Evolutionary conservation across 768 basidiomycete genomes (phyloP), one percentile per base, ranked within the genome.

Genomic region (Clathrus columnatus): DNA sequence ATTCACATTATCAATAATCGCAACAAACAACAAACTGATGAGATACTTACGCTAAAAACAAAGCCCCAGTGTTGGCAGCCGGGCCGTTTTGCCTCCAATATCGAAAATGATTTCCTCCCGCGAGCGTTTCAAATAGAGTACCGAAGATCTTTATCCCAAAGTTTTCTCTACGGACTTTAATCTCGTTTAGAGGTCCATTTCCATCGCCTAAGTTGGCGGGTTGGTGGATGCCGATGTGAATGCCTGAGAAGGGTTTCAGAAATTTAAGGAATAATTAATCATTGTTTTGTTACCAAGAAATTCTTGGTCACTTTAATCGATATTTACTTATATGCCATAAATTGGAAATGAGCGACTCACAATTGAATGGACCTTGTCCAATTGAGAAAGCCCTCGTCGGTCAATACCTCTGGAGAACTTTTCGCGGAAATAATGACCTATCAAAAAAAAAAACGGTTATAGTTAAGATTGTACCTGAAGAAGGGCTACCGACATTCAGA

Each of bases 1-100:
- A 47, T 23, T 5, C n/a, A n/a, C 4, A 47, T 18, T 21, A n/a
- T 18, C 14, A 11, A 30, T 5, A 1, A 16, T 24, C 24, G 21
- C 46, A 47, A 23, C n/a, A 23, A 1, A 14, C 8, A n/a, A 30
- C n/a, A n/a, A n/a, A n/a, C n/a, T n/a, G n/a, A 17, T 29, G 48
- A n/a, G 7, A 32, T 8, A 64, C 69, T 46, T 43, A 70, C 69
- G 69, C 69, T 16, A 70, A 63, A 63, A 70, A 70, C 21, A 69
- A 58, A 5, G 69, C 69, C 8, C 66, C 66, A 24, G 64, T 69
- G 52, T 63, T 58, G 1, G 68, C 68, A 0, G 18, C 11, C 4
- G 67, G 44, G 5, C 69, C 69, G 18, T 67, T 65, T 57, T 70
- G 69, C 18, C 64, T 62, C 51, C 54, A 70, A 8, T 45, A 54